Evolutionary conservation across 23 red algal species (phyloP), one percentile per base, ranked within the genome.

Genomic region (Gracilaria domingensis): DNA sequence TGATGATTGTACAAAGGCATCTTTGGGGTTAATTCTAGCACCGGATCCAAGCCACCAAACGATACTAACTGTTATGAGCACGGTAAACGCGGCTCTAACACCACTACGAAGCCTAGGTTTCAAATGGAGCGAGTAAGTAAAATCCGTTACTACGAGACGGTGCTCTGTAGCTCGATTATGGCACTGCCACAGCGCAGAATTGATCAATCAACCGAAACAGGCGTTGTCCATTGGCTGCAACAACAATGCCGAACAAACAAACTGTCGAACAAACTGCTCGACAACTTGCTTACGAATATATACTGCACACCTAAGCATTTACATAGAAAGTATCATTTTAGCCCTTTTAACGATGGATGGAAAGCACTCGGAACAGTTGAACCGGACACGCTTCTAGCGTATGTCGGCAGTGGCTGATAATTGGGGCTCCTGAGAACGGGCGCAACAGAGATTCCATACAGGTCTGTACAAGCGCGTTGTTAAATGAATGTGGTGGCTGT

Each of bases 231-330:
- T 45, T 45, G 42, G 42, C 42, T 45, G 42, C 42, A 45, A 7
- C 42, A 45, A 7, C 42, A 45, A 7, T 45, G 42, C 11, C 42
- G 11, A 45, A n/a, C n/a, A n/a, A n/a, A n/a, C n/a, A n/a, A n/a
- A n/a, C n/a, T 45, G 42, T 45, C 5, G 51, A 55, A 20, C 51
- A 55, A 55, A 55, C 17, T 55, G 51, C 51, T 55, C 17, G 51
- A 55, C 51, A 55, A 55, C 8, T 7, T 45, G 42, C 42, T 45
- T 45, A 45, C 42, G 42, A 45, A 45, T 45, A 73, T 44, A 42
- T 44, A 40, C 11, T 73, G 35, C 67, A 73, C 67, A 73, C 7
- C 67, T 73, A 40, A 73, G 67, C 67, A 42, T 73, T 73, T 73
- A 73, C 35, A 73, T 2, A 73, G 21, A 73, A 30, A 28, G 59